These are phyloP conservation scores for Sungouiella thailandica DNA, from an alignment of 805 yeast species.

Conservation along the genomic window DNA sequence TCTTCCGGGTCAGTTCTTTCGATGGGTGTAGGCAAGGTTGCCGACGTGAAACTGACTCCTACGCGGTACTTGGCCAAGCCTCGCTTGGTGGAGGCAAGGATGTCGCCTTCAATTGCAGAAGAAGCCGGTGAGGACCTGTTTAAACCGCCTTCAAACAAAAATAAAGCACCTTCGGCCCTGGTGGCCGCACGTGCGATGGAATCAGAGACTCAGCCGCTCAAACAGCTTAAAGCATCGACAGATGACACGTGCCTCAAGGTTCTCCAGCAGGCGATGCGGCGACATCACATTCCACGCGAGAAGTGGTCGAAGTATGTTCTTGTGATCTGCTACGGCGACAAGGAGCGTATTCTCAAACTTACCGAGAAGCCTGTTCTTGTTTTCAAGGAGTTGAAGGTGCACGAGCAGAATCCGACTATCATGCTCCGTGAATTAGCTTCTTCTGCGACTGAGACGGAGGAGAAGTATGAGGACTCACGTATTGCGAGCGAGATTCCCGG, in stretches of 20 bases:
- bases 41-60: conserved; percentile 11
- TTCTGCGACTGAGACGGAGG: conserved; percentile 5
- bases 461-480: conserved; percentile 30
- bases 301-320: conserved; percentile 89
- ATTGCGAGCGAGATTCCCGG: conserved; percentile 43
- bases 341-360: conserved; percentile 74
- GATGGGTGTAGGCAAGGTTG: conserved; percentile 39
- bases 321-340: conserved; percentile 86
- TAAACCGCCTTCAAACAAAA: background rate
- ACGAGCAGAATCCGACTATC: conserved; percentile 84
- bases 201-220: conserved; percentile 49
- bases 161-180: background rate
- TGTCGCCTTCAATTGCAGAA: conserved; percentile 5
- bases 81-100: conserved; percentile 11
- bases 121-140: conserved; percentile 1
- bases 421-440: conserved; percentile 80
- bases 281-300: conserved; percentile 70
- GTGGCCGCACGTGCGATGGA: background rate
- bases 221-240: conserved; percentile 77
- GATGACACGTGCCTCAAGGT: conserved; percentile 91
- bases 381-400: conserved; percentile 78
- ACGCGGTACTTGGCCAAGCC: conserved; percentile 10
- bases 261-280: conserved; percentile 79
- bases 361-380: conserved; percentile 86
- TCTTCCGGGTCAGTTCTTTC: conserved; percentile 36